Conservation (phyloP, 2,329 filamentous ascomycete species). For the Ceratocystis destructans region DNA sequence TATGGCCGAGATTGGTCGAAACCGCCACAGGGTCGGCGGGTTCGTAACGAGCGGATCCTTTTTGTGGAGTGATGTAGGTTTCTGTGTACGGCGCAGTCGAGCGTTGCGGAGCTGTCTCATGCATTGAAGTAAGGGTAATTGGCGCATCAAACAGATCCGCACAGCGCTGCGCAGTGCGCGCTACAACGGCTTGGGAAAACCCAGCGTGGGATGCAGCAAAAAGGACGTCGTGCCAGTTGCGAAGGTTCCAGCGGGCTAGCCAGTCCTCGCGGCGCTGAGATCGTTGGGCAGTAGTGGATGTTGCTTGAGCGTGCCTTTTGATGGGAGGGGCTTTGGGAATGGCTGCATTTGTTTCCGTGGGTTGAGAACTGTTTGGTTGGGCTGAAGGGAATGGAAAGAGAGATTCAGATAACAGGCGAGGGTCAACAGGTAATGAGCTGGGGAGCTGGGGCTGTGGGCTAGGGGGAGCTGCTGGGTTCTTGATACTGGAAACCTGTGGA, state of each 20-base stretch:
- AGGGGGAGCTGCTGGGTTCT: background rate
- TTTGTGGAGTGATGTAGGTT: conserved; percentile 4
- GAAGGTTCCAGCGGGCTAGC: conserved; percentile 32
- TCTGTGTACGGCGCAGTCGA: background rate
- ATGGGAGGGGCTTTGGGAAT: background rate
- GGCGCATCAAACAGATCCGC: conserved; percentile 58
- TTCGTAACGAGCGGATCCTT: background rate
- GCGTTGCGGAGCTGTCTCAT: conserved; percentile 22
- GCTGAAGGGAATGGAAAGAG: conserved; percentile 3
- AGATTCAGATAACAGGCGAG: background rate
- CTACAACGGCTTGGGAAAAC: conserved; percentile 50
- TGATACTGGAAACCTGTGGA: background rate
- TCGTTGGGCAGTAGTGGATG: background rate
- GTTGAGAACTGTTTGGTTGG: background rate
- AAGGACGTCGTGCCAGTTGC: conserved; percentile 78
- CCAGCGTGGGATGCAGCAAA: conserved; percentile 63
- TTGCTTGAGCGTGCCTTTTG: background rate
- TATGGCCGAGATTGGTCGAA: conserved; percentile 21
- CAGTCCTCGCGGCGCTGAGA: conserved; percentile 21
- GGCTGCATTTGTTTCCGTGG: background rate
- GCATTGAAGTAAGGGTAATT: conserved; percentile 50
- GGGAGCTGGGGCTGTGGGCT: background rate
- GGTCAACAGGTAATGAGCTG: background rate
- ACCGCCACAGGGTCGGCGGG: conserved; percentile 22
- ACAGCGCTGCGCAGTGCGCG: conserved; percentile 59